Conservation (phyloP, 352 stramenopile genomes). For the Phytophthora ohioensis region DNA sequence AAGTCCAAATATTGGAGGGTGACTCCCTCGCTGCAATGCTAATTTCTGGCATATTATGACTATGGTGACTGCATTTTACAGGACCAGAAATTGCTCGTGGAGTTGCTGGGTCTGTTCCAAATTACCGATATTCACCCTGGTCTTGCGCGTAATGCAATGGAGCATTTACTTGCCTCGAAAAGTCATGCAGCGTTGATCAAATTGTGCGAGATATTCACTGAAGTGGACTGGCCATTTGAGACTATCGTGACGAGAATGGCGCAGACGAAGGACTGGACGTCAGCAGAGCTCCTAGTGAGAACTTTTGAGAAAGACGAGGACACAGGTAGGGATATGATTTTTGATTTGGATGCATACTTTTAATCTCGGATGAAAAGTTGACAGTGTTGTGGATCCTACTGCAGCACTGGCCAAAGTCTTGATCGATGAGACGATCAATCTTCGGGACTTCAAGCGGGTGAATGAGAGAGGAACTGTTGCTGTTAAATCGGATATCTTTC, state of each 20-base stretch:
- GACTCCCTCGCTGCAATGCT: neutral
- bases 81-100: constrained; percentile 69
- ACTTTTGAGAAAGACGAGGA: constrained; percentile 44
- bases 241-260: constrained; percentile 50
- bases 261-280: constrained; percentile 66
- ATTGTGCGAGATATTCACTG: constrained; percentile 45
- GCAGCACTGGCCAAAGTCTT: constrained; percentile 51
- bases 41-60: neutral
- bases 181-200: constrained; percentile 65
- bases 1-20: neutral
- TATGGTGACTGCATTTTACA: constrained; percentile 12
- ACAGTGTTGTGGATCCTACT: neutral
- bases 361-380: neutral
- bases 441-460: constrained; percentile 73
- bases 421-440: constrained; percentile 58
- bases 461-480: neutral
- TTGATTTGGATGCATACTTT: neutral
- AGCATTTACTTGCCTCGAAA: constrained; percentile 46
- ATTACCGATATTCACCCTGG: constrained; percentile 41
- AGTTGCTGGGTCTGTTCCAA: constrained; percentile 65
- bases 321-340: constrained; percentile 1
- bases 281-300: constrained; percentile 56
- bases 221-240: constrained; percentile 45
- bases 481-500: neutral
- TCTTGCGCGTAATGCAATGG: constrained; percentile 33